Conservation (phyloP, 1,139 yeast genomes). For the Blastobotrys elegans region DNA sequence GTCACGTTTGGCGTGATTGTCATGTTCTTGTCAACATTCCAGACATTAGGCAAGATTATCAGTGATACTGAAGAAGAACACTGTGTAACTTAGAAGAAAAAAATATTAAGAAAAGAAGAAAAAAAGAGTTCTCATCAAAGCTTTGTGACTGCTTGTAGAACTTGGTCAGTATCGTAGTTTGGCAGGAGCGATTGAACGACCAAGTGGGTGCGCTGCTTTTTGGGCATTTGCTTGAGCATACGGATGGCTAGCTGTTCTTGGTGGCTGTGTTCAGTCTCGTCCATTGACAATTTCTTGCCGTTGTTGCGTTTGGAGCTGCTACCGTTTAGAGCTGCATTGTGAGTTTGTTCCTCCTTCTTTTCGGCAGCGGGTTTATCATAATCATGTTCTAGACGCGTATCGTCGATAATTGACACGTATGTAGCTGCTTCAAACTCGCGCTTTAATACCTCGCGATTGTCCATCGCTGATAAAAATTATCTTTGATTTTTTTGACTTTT, state of each 20-base stretch:
- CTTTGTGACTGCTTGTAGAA: conserved; percentile 5
- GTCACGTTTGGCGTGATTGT: conserved; percentile 68
- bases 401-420: neutral
- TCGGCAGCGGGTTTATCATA: neutral
- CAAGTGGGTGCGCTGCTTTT: conserved; percentile 1
- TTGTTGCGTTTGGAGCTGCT: neutral
- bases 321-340: neutral
- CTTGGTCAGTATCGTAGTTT: conserved; percentile 13
- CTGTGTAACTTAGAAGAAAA: conserved; percentile 34
- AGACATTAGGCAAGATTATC: conserved; percentile 59
- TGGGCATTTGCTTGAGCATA: conserved; percentile 5
- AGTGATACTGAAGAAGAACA: conserved; percentile 40
- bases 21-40: conserved; percentile 72
- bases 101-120: neutral
- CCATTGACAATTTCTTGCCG: neutral
- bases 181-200: conserved; percentile 14
- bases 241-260: conserved; percentile 11
- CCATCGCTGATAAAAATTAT: too few species aligned
- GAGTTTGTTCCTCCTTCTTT: neutral
- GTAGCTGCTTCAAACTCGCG: conserved; percentile 4
- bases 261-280: conserved; percentile 3
- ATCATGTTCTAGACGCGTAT: neutral
- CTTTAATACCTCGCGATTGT: neutral
- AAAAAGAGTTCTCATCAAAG: neutral
- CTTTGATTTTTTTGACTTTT: too few species aligned